Percentiles rank a stretch among this genome's conserved stretches.
phyloP scores from a whole-genome alignment of 2,329 filamentous ascomycete genomes.

The Paracorniculantispora psalliotae region DNA sequence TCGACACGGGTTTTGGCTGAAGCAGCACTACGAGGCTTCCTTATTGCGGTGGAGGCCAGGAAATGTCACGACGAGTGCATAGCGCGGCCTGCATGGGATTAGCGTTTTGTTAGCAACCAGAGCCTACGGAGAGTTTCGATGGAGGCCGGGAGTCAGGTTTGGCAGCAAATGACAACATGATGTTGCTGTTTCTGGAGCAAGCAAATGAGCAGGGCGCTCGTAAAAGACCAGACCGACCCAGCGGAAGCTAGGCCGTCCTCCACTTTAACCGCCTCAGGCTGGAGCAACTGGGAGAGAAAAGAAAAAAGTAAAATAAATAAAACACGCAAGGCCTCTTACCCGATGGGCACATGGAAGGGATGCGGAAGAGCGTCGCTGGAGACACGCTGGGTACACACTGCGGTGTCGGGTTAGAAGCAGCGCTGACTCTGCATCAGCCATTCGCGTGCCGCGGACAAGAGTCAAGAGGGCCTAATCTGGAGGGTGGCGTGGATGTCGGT shows the following conservation, averaged over 20 bases:
- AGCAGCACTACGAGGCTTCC: neutral
- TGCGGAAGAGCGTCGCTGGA: neutral
- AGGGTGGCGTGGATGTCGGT: slow-evolving; percentile 1
- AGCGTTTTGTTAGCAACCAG: neutral
- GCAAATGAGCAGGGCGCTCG: neutral
- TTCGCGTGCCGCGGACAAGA: slow-evolving; percentile 3
- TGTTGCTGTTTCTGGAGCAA: neutral
- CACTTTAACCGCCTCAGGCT: neutral
- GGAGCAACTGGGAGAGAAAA: neutral
- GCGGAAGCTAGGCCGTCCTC: neutral
- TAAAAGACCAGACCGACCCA: neutral
- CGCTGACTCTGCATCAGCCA: neutral
- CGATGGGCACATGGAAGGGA: slow-evolving; percentile 3
- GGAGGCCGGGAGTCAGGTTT: neutral
- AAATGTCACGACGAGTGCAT: neutral
- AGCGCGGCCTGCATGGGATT: neutral
- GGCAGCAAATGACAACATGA: neutral
- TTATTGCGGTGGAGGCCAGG: slow-evolving; percentile 1
- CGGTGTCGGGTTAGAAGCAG: neutral
- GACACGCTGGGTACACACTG: neutral
- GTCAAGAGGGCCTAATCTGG: slow-evolving; percentile 5
- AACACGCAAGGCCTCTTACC: neutral
- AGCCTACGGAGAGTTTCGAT: neutral
- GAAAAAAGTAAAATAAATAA: neutral
- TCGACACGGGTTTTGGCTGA: neutral